phyloP scores from a whole-genome alignment of 2,329 filamentous ascomycete genomes.

The Epichloe glyceriae region DNA sequence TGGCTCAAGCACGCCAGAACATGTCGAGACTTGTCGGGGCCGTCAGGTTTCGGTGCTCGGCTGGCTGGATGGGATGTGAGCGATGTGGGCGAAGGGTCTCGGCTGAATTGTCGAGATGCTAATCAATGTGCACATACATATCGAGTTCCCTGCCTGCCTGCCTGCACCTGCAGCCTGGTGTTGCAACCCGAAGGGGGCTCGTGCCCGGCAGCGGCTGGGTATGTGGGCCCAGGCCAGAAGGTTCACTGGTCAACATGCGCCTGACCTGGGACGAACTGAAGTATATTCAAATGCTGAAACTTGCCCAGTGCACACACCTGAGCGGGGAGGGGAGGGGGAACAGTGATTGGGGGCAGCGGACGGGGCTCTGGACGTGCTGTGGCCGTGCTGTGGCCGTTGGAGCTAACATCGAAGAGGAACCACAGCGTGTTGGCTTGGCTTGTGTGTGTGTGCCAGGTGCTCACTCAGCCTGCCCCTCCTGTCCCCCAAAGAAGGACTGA shows the following conservation, averaged over 20 bases:
- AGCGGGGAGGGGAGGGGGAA: too few species aligned
- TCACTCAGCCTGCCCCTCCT: neutral
- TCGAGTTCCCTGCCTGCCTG: neutral
- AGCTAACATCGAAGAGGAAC: too few species aligned
- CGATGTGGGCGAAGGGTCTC: too few species aligned
- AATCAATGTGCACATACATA: neutral
- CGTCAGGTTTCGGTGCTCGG: neutral
- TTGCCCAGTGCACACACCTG: too few species aligned
- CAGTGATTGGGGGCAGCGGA: too few species aligned
- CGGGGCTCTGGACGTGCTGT: too few species aligned
- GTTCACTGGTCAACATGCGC: neutral
- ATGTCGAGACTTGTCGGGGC: too few species aligned
- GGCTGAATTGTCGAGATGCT: neutral
- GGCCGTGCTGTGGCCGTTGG: too few species aligned
- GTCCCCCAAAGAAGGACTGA: neutral
- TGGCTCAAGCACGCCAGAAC: too few species aligned
- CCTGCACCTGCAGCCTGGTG: neutral
- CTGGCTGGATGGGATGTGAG: neutral
- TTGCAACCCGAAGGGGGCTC: neutral
- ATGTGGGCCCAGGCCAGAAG: neutral
- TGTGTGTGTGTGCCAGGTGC: neutral
- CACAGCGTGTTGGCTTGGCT: conserved; percentile 1
- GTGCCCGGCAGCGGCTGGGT: too few species aligned
- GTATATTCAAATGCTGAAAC: neutral
- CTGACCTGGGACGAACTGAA: neutral